Base-by-base conservation (phyloP, 805 yeast species). In the Kuraishia piskuri region DNA sequence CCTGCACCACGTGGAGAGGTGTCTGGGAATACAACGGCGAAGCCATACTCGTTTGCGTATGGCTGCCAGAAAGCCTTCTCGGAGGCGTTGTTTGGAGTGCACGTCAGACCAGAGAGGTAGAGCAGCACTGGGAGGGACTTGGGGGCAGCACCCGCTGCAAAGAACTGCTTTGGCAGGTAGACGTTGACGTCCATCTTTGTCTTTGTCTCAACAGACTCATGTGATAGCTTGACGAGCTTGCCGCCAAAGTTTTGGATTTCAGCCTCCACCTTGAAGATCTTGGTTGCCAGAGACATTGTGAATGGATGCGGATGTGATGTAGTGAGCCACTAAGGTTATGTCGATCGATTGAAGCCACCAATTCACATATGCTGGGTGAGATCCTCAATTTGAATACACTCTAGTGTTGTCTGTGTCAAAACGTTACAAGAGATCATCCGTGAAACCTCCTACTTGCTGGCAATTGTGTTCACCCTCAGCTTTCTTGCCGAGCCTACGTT, bases 11-110 rank as follows among this genome's bases (percentile, higher is more conserved):
- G 81, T 53, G 99, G 98, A 8, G 98, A 91, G 2, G 99, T 94
- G 69, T 92, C 99, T 20, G 99, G 98, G 68, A 87, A 91, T 1
- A 92, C 90, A 19, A 92, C 71, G 0, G 96, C 96, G 67, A 92
- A 84, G 3, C 95, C 95, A 63, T 83, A 82, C 63, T 86, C 78
- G 58, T 84, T 80, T 7, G 96, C 96, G 65, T 84, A 85, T 54
- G 83, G 79, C 61, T 85, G 92, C 74, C 91, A 79, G 60, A 84
- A 88, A 0, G 97, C 96, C 76, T 94, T 94, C 67, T 94, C 98
- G 9, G 91, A 77, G 53, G 95, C 96, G 66, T 91, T 94, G 71
- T 88, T 83, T 50, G 97, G 97, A 1, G 96, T 84, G 67, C 98
- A 92, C 0, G 97, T 89, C 59, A 92, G 76, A 1, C 99, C 99